Evolutionary conservation across 306 rosid species (phyloP).

Genomic region (Benincasa hispida): DNA sequence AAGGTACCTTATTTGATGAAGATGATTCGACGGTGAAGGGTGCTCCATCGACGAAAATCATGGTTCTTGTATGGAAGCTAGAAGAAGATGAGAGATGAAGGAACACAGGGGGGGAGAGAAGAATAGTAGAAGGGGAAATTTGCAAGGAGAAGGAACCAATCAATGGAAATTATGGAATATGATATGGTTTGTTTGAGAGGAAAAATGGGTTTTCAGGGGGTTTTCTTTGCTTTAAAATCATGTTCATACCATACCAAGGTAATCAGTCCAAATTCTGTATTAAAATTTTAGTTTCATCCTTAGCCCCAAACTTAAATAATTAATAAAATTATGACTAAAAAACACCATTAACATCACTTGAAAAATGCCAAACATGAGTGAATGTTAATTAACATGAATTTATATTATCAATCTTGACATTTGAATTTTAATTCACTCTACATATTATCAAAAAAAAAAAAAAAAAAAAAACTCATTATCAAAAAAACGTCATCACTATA

Average conservation of each 20-base stretch:
- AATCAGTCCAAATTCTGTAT: not conserved
- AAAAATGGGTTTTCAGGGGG: not conserved
- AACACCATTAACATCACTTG: not conserved
- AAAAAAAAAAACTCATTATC: too few species aligned
- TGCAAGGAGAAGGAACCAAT: not conserved
- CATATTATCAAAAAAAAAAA: too few species aligned
- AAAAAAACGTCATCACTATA: too few species aligned
- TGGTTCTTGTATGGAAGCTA: not conserved
- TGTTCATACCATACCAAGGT: not conserved
- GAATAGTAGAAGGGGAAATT: not conserved
- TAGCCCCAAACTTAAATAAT: not conserved
- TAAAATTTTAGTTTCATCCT: not conserved
- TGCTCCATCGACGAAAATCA: conserved; percentile 21
- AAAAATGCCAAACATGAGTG: too few species aligned
- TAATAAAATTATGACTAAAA: not conserved
- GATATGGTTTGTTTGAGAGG: not conserved
- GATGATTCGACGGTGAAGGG: conserved; percentile 6
- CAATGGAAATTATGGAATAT: not conserved
- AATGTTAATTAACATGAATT: too few species aligned
- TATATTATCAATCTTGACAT: too few species aligned
- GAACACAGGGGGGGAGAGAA: not conserved
- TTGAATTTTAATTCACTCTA: too few species aligned
- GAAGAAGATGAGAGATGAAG: not conserved
- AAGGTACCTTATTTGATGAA: conserved; percentile 11
- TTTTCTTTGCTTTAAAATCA: not conserved